Evolutionary conservation across 2,329 filamentous ascomycete genomes (phyloP), one percentile per base, ranked within the genome.

Genomic region (Sporothrix variecibatus): DNA sequence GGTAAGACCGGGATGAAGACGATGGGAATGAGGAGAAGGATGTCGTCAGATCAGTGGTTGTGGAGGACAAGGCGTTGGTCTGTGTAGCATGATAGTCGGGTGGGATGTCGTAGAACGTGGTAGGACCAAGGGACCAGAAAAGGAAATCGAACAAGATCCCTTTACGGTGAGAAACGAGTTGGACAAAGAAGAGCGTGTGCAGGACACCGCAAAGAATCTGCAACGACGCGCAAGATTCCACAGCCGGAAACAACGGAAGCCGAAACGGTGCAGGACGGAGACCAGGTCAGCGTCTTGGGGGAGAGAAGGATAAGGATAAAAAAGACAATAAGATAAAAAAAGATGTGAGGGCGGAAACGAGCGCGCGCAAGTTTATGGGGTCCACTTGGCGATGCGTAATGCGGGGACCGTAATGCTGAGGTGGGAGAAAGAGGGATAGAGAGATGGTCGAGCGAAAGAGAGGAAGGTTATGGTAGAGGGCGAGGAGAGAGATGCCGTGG

Each of bases 281-380:
- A 34, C 15, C 43, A 68, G 43, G 46, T 7, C 26, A 34, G 26
- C 8, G 26, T n/a, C 26, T 51, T 51, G 17, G 11, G 7, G n/a
- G 64, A 17, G n/a, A 28, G 34, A n/a, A 7, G n/a, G n/a, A n/a
- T n/a, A n/a, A n/a, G n/a, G n/a, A 49, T 5, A 38, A 53, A n/a
- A 31, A 46, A 46, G 23, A 56, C 15, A 43, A 31, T 4, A 49
- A 43, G 53, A 62, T 15, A 11, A 38, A 7, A 28, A 67, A 46
- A 23, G n/a, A 65, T 28, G 62, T 28, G 62, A 43, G 38, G n/a
- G 34, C 56, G 23, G 58, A 74, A 74, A 74, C 73, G 73, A 72
- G 73, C 73, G 73, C 73, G 73, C 73, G 73, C 73, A 74, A 67
- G 73, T 74, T 74, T 72, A 58, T 31, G 68, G 68, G 12, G 68